Conservation (phyloP, 2,329 filamentous ascomycete genomes). For the Lachnellula subtilissima region DNA sequence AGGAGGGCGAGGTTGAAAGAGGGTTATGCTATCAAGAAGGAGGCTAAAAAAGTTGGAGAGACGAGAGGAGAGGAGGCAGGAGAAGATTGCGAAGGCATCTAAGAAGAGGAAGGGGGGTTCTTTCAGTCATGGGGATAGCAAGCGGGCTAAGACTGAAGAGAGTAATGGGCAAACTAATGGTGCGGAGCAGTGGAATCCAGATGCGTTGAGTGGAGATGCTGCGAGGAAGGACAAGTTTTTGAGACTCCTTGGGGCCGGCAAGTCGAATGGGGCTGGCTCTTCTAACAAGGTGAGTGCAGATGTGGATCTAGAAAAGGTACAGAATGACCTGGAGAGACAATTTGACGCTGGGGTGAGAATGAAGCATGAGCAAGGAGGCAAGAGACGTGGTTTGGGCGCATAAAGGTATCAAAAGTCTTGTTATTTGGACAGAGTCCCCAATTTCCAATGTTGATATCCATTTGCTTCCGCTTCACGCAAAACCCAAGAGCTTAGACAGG, state of each 20-base stretch:
- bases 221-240: constrained; percentile 29
- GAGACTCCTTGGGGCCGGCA: constrained; percentile 25
- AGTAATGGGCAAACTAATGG: not conserved
- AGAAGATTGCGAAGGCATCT: not conserved
- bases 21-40: not conserved
- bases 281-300: constrained; percentile 7
- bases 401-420: constrained; percentile 10
- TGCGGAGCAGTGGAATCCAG: constrained; percentile 21
- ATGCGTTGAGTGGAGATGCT: constrained; percentile 24
- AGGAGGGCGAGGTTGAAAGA: not conserved
- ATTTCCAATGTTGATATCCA: constrained; percentile 2
- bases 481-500: not conserved
- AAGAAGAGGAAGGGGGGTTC: constrained; percentile 7
- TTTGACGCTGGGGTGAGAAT: constrained; percentile 34
- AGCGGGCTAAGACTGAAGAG: constrained; percentile 1
- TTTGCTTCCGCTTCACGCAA: not conserved
- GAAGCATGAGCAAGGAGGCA: constrained; percentile 34
- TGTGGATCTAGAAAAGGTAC: constrained; percentile 23
- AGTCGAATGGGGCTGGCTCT: constrained; percentile 1
- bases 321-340: constrained; percentile 34
- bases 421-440: not conserved
- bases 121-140: constrained; percentile 10
- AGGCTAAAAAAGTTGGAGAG: not conserved
- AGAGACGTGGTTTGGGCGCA: constrained; percentile 34
- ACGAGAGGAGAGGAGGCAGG: not conserved